These are phyloP conservation scores for Wilhelminamyces savonicus DNA, from an alignment of 805 yeast genomes.

Conservation along the genomic window DNA sequence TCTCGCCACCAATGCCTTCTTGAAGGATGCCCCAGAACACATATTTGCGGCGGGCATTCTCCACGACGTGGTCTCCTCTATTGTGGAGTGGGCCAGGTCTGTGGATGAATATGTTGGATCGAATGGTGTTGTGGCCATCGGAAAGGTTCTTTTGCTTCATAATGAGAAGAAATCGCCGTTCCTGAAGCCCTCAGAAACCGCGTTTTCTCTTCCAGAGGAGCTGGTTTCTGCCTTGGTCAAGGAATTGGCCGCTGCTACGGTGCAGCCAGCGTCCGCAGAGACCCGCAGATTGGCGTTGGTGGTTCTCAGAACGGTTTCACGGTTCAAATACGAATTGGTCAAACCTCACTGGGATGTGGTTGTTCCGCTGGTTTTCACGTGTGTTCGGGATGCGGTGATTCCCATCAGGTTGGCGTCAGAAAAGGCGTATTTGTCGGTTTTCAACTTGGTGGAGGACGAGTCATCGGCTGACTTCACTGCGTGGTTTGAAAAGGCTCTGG, in stretches of 20 bases:
- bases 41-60: slow-evolving; percentile 48
- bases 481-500: slow-evolving; percentile 65
- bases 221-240: slow-evolving; percentile 36
- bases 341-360: slow-evolving; percentile 49
- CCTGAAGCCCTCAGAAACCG: slow-evolving; percentile 10
- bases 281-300: slow-evolving; percentile 76
- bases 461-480: slow-evolving; percentile 44
- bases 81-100: slow-evolving; percentile 39
- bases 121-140: slow-evolving; percentile 72
- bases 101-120: slow-evolving; percentile 55
- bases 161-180: slow-evolving; percentile 28
- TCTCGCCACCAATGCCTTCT: slow-evolving; percentile 70
- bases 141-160: slow-evolving; percentile 62
- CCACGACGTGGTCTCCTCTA: slow-evolving; percentile 43
- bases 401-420: slow-evolving; percentile 95
- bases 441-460: slow-evolving; percentile 66
- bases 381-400: slow-evolving; percentile 81
- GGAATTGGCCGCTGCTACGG: slow-evolving; percentile 43
- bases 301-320: slow-evolving; percentile 66
- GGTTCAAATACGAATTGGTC: slow-evolving; percentile 49
- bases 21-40: slow-evolving; percentile 68
- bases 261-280: slow-evolving; percentile 58
- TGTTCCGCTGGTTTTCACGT: slow-evolving; percentile 70
- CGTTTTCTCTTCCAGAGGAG: slow-evolving; percentile 39
- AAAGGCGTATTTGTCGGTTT: slow-evolving; percentile 71